Evolutionary conservation across 139 green algal species (phyloP).

Genomic region (Asterochloris erici): DNA sequence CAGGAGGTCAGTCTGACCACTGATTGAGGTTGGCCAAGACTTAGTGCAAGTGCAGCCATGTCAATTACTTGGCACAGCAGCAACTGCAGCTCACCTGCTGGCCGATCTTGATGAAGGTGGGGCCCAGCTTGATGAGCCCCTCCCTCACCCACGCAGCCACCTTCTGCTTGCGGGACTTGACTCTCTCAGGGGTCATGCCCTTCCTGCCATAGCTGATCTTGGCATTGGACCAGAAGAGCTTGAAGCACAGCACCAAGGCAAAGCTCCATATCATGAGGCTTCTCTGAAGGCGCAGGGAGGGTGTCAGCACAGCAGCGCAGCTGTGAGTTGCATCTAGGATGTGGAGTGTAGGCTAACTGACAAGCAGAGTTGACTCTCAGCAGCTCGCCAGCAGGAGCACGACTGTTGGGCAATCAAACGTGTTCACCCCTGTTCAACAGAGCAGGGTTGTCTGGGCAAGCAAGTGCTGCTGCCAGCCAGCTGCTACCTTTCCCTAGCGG

Average conservation of each 20-base stretch:
- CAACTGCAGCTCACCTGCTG: slow-evolving; percentile 7
- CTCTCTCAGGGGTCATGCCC: slow-evolving; percentile 52
- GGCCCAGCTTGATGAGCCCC: slow-evolving; percentile 87
- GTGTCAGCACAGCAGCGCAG: not conserved
- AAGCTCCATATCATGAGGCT: slow-evolving; percentile 95
- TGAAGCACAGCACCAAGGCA: slow-evolving; percentile 81
- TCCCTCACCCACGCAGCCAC: slow-evolving; percentile 93
- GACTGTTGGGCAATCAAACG: too few species aligned
- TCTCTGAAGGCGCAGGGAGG: slow-evolving; percentile 49
- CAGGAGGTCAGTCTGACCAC: too few species aligned
- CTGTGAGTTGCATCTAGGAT: not conserved
- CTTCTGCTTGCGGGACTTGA: slow-evolving; percentile 20
- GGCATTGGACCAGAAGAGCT: slow-evolving; percentile 50
- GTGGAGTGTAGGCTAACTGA: too few species aligned
- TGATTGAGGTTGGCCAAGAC: too few species aligned
- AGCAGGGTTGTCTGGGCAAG: too few species aligned
- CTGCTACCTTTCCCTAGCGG: too few species aligned
- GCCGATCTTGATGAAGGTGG: slow-evolving; percentile 89
- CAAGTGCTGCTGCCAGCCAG: too few species aligned
- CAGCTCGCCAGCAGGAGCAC: too few species aligned
- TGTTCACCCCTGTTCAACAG: too few species aligned
- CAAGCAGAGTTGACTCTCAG: not conserved
- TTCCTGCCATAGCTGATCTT: slow-evolving; percentile 76
- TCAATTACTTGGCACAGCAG: not conserved
- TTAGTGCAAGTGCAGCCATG: not conserved